These are phyloP conservation scores for Imleria badia DNA, from an alignment of 768 basidiomycete genomes.

Conservation along the genomic window DNA sequence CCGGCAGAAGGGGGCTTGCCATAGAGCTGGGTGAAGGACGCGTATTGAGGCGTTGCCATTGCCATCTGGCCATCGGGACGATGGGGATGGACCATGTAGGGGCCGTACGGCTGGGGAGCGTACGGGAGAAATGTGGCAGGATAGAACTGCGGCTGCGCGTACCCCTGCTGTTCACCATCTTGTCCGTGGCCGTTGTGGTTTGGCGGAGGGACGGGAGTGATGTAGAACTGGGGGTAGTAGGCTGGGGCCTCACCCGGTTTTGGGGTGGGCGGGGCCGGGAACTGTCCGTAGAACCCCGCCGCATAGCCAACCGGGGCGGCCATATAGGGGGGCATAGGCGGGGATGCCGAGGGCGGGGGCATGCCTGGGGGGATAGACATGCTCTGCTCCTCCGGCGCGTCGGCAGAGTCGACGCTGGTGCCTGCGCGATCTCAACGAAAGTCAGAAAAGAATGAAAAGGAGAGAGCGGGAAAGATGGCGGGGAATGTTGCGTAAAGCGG, in stretches of 20 bases:
- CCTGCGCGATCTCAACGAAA: conserved; percentile 57
- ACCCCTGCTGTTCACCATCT: conserved; percentile 41
- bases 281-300: conserved; percentile 55
- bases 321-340: conserved; percentile 52
- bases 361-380: conserved; percentile 43
- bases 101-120: conserved; percentile 47
- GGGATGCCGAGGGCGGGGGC: conserved; percentile 43
- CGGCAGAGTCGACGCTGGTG: conserved; percentile 47
- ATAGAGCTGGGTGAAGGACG: conserved; percentile 39
- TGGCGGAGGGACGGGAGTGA: conserved; percentile 44
- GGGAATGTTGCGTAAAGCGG: conserved; percentile 16
- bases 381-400: conserved; percentile 44
- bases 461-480: neutral
- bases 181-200: conserved; percentile 41
- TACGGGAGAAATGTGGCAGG: conserved; percentile 48
- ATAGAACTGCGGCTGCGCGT: conserved; percentile 46
- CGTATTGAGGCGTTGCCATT: conserved; percentile 37
- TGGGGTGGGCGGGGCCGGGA: conserved; percentile 45
- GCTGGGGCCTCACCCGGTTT: conserved; percentile 53
- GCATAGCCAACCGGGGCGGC: conserved; percentile 50
- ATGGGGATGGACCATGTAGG: conserved; percentile 46
- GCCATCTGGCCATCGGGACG: conserved; percentile 41
- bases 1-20: conserved; percentile 40
- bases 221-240: conserved; percentile 52
- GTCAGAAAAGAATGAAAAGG: conserved; percentile 38